These are phyloP conservation scores for Sporothrix schenckii DNA, from an alignment of 2,329 filamentous ascomycete species.

Conservation along the genomic window DNA sequence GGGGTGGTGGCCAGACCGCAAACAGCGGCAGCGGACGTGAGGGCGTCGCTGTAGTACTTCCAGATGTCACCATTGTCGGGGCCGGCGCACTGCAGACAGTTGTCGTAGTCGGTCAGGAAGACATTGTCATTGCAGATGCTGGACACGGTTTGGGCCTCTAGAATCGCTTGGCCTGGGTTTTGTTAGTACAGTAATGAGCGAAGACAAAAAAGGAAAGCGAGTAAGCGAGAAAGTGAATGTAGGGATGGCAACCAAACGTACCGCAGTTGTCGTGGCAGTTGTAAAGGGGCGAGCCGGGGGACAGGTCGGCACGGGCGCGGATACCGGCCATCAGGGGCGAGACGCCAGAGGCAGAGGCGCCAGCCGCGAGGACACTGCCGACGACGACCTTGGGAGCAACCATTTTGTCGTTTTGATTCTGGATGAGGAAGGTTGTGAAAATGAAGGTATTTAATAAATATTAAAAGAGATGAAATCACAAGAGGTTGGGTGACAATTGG, in stretches of 20 bases:
- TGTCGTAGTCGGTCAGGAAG: constrained; percentile 47
- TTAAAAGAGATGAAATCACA: no score
- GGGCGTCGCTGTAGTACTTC: constrained; percentile 46
- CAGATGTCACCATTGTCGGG: constrained; percentile 49
- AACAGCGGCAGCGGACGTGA: constrained; percentile 40
- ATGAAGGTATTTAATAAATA: background rate
- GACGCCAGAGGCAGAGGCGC: constrained; percentile 28
- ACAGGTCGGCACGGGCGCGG: constrained; percentile 42
- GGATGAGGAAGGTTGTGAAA: constrained; percentile 5
- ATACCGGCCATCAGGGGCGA: constrained; percentile 27
- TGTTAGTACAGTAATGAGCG: background rate
- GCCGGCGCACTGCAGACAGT: constrained; percentile 47
- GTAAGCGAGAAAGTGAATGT: background rate
- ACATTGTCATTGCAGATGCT: constrained; percentile 45
- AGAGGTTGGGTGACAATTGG: no score
- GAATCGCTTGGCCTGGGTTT: constrained; percentile 43
- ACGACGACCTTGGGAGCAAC: constrained; percentile 32
- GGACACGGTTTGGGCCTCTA: constrained; percentile 40
- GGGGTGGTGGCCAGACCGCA: constrained; percentile 41
- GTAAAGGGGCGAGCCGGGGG: constrained; percentile 46
- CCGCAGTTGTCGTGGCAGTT: constrained; percentile 53
- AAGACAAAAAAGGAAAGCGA: background rate
- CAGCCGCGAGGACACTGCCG: constrained; percentile 28
- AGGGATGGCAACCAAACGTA: constrained; percentile 36
- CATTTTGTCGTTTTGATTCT: constrained; percentile 30